phyloP scores from a whole-genome alignment of 495 filamentous ascomycete genomes.

The Physcia stellaris region DNA sequence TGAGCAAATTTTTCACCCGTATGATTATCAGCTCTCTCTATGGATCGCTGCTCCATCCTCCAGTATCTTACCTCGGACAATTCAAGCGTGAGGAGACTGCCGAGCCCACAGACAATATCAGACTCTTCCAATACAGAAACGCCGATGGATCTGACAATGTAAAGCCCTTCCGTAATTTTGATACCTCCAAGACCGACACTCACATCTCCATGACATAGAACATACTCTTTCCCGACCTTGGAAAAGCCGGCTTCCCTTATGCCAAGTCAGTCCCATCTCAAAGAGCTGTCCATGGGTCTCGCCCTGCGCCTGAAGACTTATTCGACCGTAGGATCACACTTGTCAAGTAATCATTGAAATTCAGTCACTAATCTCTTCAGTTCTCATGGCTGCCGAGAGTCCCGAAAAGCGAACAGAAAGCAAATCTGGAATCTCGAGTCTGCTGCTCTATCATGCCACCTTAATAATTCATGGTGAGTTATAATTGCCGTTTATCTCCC shows the following conservation, averaged over 20 bases:
- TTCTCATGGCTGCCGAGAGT: slow-evolving; percentile 36
- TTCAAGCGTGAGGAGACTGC: too few relatives aligned
- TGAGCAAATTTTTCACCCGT: not conserved
- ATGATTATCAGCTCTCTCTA: not conserved
- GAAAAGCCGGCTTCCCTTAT: slow-evolving; percentile 36
- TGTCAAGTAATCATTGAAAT: not conserved
- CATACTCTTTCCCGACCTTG: slow-evolving; percentile 41
- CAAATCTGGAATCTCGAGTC: slow-evolving; percentile 46
- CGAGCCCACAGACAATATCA: too few relatives aligned
- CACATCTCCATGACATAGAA: slow-evolving; percentile 16
- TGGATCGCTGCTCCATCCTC: slow-evolving; percentile 1
- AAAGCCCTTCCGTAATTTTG: slow-evolving; percentile 1
- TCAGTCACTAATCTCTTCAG: slow-evolving; percentile 7
- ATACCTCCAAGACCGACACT: not conserved
- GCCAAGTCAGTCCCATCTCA: slow-evolving; percentile 44
- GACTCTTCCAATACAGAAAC: slow-evolving; percentile 19
- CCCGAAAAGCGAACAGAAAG: slow-evolving; percentile 36
- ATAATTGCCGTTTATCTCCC: slow-evolving; percentile 1
- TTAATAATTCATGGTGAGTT: slow-evolving; percentile 60
- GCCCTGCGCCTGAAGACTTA: slow-evolving; percentile 53
- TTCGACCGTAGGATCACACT: slow-evolving; percentile 37
- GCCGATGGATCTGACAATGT: slow-evolving; percentile 24
- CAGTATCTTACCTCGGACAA: slow-evolving; percentile 4
- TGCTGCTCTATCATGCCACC: slow-evolving; percentile 63
- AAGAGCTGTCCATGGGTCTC: slow-evolving; percentile 36